Evolutionary conservation across 2,329 filamentous ascomycete genomes (phyloP).

Genomic region (Calonectria multiphialidica): DNA sequence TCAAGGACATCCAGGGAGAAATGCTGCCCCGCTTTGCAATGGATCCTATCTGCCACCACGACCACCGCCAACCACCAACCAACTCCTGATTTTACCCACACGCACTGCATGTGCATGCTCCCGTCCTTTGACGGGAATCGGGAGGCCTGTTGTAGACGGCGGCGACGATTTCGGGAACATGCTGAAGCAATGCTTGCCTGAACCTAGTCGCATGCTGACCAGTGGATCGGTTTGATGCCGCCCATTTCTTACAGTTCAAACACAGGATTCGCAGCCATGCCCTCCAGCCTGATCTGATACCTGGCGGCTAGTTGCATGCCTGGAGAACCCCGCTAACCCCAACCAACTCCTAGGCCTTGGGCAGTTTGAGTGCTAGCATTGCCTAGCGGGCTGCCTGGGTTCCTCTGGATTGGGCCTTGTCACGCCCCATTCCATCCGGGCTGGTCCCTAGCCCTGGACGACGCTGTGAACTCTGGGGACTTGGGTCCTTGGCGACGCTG

Average conservation of each 20-base stretch:
- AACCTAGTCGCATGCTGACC: not conserved
- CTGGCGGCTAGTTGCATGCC: not conserved
- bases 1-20: slow-evolving; percentile 21
- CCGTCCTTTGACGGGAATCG: not conserved
- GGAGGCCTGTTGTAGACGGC: not conserved
- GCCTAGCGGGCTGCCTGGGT: slow-evolving; percentile 7
- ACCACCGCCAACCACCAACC: too few relatives aligned
- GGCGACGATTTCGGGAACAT: not conserved
- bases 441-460: not conserved
- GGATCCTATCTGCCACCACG: not conserved
- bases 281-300: slow-evolving; percentile 1
- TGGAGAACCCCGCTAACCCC: slow-evolving; percentile 1
- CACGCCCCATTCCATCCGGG: slow-evolving; percentile 18
- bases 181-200: not conserved
- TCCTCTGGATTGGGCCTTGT: slow-evolving; percentile 10
- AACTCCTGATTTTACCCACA: not conserved
- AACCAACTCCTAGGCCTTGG: not conserved
- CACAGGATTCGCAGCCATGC: not conserved
- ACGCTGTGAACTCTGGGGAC: slow-evolving; percentile 5
- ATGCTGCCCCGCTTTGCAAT: slow-evolving; percentile 25
- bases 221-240: not conserved
- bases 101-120: slow-evolving; percentile 2
- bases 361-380: not conserved
- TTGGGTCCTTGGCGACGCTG: not conserved
- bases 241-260: too few relatives aligned